Evolutionary conservation across 163 green algal species (phyloP), one percentile per base, ranked within the genome.

Genomic region (Chlamydomonas reinhardtii): DNA sequence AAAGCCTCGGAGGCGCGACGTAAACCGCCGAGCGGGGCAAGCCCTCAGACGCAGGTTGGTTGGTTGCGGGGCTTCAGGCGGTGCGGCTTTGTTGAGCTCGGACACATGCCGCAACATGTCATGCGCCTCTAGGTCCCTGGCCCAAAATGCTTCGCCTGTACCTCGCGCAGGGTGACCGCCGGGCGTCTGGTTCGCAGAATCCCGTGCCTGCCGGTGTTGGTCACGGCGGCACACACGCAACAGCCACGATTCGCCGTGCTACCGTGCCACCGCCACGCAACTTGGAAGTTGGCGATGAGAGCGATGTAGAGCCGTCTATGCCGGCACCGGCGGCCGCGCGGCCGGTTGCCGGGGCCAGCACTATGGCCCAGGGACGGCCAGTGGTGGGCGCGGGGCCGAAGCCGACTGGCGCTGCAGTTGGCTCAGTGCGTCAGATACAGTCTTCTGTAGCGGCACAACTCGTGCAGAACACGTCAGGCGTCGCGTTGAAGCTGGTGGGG

Each of bases 221-320:
- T 37, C 20, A 4, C 19, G 56, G 56, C 37, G 39, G 35, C 75
- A 25, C 35, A 32, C 29, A 27, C 76, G 29, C 37, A 62, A 66
- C 34, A 22, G n/a, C 76, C 2, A 22, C 64, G 9, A 12, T 65
- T 4, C 80, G 80, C 27, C 59, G 70, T 11, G 29, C 69, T 56
- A 14, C 48, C 14, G 2, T 56, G 24, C 68, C 80, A 17, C 29
- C 73, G 27, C 80, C 34, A 3, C 14, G 29, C 20, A 69, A 76
- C 69, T 24, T 89, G 61, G 84, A 89, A 2, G 76, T 89, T n/a
- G 84, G 84, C 0, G 84, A 89, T 62, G 84, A 89, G 74, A 85
- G 76, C 4, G 84, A 89, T 29, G 75, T 76, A n/a, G 84, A 89
- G 73, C 39, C 62, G 2, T 31, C 3, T 12, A 14, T 56, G 48